These are phyloP conservation scores for Penicillium subrubescens DNA, from an alignment of 495 filamentous ascomycete genomes.

Conservation along the genomic window DNA sequence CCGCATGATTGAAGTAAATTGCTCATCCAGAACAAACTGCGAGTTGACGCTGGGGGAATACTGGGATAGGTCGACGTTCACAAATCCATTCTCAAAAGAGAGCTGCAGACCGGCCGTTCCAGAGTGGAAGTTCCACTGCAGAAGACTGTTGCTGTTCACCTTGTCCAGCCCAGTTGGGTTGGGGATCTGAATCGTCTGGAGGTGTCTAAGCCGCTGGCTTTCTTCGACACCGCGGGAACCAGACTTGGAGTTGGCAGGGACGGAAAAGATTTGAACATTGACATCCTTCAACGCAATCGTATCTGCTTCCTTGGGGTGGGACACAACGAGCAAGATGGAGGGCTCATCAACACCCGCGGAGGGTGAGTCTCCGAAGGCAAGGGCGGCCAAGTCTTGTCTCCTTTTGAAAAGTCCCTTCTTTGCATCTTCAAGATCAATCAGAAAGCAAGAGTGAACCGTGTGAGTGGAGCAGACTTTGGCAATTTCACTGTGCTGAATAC, in stretches of 20 bases:
- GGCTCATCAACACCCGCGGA: slow-evolving; percentile 34
- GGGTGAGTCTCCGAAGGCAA: slow-evolving; percentile 39
- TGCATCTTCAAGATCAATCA: slow-evolving; percentile 50
- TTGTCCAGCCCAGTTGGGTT: slow-evolving; percentile 28
- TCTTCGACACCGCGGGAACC: slow-evolving; percentile 26
- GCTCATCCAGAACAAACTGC: slow-evolving; percentile 44
- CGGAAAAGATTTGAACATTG: slow-evolving; percentile 46
- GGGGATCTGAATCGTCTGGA: slow-evolving; percentile 42
- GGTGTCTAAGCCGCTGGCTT: slow-evolving; percentile 41
- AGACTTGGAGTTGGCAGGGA: slow-evolving; percentile 31
- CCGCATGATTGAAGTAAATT: slow-evolving; percentile 49
- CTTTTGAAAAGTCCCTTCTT: slow-evolving; percentile 46
- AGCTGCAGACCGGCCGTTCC: slow-evolving; percentile 45
- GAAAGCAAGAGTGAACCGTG: slow-evolving; percentile 41
- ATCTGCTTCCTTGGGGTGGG: slow-evolving; percentile 36
- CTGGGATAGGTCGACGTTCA: slow-evolving; percentile 50
- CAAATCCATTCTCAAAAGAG: slow-evolving; percentile 46
- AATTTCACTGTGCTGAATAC: slow-evolving; percentile 43
- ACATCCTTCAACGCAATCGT: slow-evolving; percentile 38
- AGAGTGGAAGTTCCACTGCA: slow-evolving; percentile 51
- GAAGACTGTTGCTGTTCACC: slow-evolving; percentile 21
- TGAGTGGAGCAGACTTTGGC: slow-evolving; percentile 34
- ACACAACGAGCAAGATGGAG: slow-evolving; percentile 45
- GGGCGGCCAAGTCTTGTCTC: slow-evolving; percentile 43
- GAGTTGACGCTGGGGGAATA: slow-evolving; percentile 45